These are phyloP conservation scores for Posidonia australis DNA, from an alignment of 106 monocot species.

Conservation along the genomic window DNA sequence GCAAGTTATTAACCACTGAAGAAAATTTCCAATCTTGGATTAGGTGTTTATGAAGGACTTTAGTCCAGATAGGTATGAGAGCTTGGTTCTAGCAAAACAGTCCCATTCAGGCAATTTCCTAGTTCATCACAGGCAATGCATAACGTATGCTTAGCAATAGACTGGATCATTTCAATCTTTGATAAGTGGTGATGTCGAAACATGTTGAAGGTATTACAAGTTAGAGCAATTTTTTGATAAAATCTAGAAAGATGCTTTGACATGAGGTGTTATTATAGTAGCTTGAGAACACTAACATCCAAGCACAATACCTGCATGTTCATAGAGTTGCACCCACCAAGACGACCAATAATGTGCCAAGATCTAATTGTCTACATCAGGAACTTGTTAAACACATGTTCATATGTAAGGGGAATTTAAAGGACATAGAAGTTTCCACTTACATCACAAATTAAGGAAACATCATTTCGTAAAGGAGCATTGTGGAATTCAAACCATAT, in stretches of 20 bases:
- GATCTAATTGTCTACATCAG: constrained; percentile 60
- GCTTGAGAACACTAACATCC: background rate
- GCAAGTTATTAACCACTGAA: too few relatives aligned
- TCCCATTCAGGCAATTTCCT: too few relatives aligned
- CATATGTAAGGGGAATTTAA: background rate
- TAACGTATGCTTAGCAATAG: too few relatives aligned
- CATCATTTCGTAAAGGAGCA: constrained; percentile 57
- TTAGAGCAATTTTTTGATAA: too few relatives aligned
- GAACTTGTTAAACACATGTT: constrained; percentile 6
- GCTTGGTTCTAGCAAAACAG: too few relatives aligned
- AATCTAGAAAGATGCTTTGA: background rate
- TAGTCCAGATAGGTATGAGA: too few relatives aligned
- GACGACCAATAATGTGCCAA: constrained; percentile 91
- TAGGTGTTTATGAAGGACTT: too few relatives aligned
- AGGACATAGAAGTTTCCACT: constrained; percentile 14
- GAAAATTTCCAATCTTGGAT: too few relatives aligned
- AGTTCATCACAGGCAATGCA: too few relatives aligned
- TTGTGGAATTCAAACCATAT: constrained; percentile 96
- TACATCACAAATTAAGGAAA: constrained; percentile 79
- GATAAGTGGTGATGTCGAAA: too few relatives aligned
- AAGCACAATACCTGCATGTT: constrained; percentile 85
- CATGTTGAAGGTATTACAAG: too few relatives aligned
- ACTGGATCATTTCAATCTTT: too few relatives aligned
- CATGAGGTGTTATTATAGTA: background rate
- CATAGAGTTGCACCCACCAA: constrained; percentile 98